Evolutionary conservation across 2,329 filamentous ascomycete species (phyloP).

Genomic region (Cyclaneusma minus): DNA sequence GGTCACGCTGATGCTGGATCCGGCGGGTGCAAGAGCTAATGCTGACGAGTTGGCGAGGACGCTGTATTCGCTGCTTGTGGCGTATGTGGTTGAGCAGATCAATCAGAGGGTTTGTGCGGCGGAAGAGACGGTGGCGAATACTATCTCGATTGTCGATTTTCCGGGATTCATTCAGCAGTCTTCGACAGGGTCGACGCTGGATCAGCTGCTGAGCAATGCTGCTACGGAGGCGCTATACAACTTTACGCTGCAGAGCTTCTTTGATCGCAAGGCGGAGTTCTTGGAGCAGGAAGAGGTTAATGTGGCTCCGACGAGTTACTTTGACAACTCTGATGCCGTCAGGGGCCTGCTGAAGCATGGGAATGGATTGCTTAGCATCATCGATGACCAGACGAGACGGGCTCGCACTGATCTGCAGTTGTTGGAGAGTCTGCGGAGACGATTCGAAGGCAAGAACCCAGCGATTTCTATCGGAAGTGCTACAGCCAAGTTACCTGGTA

Average conservation of each 20-base stretch:
- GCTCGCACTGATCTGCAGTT: conserved; percentile 82
- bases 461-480: conserved; percentile 68
- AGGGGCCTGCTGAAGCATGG: conserved; percentile 81
- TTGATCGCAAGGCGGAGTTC: conserved; percentile 84
- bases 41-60: conserved; percentile 90
- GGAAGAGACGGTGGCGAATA: conserved; percentile 84
- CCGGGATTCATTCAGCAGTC: conserved; percentile 81
- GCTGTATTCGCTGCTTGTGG: conserved; percentile 83
- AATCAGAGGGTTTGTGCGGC: conserved; percentile 79
- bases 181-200: conserved; percentile 70
- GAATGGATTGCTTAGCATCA: conserved; percentile 82
- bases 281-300: conserved; percentile 87
- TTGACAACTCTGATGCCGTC: conserved; percentile 92
- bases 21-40: conserved; percentile 74
- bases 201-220: conserved; percentile 89
- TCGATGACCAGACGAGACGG: conserved; percentile 89
- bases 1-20: conserved; percentile 97
- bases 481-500: conserved; percentile 65
- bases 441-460: conserved; percentile 88
- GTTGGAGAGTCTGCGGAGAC: conserved; percentile 76
- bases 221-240: conserved; percentile 88
- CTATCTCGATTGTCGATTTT: conserved; percentile 89
- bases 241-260: conserved; percentile 87
- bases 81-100: conserved; percentile 83
- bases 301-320: conserved; percentile 87